Evolutionary conservation across 805 yeast genomes (phyloP), one percentile per base, ranked within the genome.

Genomic region (Yarrowia sp.): DNA sequence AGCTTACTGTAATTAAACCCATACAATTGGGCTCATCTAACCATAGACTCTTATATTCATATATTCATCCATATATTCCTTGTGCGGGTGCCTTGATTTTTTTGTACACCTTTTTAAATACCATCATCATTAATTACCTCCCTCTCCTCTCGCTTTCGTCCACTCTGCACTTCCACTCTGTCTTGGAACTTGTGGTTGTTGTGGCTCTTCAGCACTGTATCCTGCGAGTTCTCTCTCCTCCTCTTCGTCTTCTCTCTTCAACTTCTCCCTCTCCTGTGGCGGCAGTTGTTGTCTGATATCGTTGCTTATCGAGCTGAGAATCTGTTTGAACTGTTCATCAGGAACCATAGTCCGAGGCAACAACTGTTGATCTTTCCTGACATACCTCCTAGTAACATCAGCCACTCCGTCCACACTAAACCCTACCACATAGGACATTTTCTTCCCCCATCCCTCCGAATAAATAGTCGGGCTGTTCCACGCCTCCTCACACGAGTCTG

Each of bases 381-480:
- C 83, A 69, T 93, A 92, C 67, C 90, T 83, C 10, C 74, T 73
- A 28, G 92, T 83, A 35, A 93, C 86, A 73, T 93, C 98, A 0
- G 78, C 74, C 1, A 86, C 79, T 39, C 91, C 91, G 44, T 79
- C 79, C 11, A 57, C 70, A 53, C 86, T 81, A 64, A 88, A 81
- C 0, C 90, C 97, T 65, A 93, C 77, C 1, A 86, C 88, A 75
- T 90, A 91, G 62, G 96, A 88, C 98, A 93, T 93, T 66, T 84
- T 84, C 76, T 93, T 93, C 36, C 93, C 96, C 98, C 98, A 92
- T 47, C 96, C 96, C 43, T 82, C 80, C 55, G 87, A 83, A 72
- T 92, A 92, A 14, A 92, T 77, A 22, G 79, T 73, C 0, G 98
- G 98, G 67, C 90, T 84, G 74, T 93, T 96, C 75, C 81, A 91